Evolutionary conservation across 1,284 basidiomycete genomes (phyloP).

Genomic region (Termitomyces sp.): DNA sequence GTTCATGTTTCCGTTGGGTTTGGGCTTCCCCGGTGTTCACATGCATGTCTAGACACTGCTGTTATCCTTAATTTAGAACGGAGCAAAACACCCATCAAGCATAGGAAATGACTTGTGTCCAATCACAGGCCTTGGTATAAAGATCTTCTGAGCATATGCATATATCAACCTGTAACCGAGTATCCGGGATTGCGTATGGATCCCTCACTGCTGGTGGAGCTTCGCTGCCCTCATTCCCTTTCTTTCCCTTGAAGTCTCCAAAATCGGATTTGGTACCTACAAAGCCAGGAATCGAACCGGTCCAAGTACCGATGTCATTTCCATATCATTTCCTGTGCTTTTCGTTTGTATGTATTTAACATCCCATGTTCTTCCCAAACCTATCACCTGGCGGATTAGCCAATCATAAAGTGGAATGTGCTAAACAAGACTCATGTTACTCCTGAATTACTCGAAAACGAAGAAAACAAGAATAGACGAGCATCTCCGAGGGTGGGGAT

Average conservation of each 20-base stretch:
- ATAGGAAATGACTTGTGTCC: neutral
- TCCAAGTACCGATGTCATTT: neutral
- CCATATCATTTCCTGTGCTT: neutral
- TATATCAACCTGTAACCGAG: neutral
- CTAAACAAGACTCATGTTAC: neutral
- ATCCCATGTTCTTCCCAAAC: neutral
- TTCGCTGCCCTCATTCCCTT: neutral
- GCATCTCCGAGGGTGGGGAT: neutral
- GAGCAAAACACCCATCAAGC: neutral
- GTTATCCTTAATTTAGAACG: neutral
- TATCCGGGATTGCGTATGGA: neutral
- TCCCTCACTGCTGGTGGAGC: neutral
- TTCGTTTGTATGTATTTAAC: too few species aligned
- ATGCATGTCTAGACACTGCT: too few species aligned
- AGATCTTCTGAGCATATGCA: neutral
- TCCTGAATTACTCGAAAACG: neutral
- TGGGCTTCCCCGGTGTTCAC: neutral
- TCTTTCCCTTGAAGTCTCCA: neutral
- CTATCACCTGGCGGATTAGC: neutral
- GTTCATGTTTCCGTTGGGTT: neutral
- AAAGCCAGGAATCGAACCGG: neutral
- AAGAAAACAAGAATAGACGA: neutral
- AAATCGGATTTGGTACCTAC: neutral
- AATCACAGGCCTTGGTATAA: neutral
- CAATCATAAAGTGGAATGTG: neutral